These are phyloP conservation scores for Candida pseudoglaebosa DNA, from an alignment of 805 yeast species.

Conservation along the genomic window DNA sequence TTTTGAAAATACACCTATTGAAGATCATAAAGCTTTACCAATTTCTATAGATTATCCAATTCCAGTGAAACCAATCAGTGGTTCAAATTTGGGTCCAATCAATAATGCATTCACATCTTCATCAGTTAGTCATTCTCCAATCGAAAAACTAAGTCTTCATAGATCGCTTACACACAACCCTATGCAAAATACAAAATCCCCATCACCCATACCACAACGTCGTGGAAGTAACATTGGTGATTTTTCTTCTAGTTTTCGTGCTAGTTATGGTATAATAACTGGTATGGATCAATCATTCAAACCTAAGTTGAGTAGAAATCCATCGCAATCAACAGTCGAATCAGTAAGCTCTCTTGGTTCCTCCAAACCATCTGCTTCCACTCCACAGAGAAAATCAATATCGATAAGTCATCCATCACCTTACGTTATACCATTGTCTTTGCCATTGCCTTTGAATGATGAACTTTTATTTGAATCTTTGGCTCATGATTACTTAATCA, in stretches of 20 bases:
- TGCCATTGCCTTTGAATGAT: slow-evolving; percentile 44
- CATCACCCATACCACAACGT: slow-evolving; percentile 16
- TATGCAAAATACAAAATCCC: slow-evolving; percentile 10
- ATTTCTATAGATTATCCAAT: slow-evolving; percentile 3
- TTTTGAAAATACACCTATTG: slow-evolving; percentile 5
- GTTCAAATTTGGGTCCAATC: slow-evolving; percentile 15
- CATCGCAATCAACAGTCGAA: slow-evolving; percentile 35
- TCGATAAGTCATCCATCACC: slow-evolving; percentile 24
- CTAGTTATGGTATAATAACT: background rate
- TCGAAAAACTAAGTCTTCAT: slow-evolving; percentile 18
- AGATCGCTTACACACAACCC: slow-evolving; percentile 17
- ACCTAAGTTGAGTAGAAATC: slow-evolving; percentile 29
- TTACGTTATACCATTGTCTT: slow-evolving; percentile 36
- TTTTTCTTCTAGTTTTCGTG: slow-evolving; percentile 2
- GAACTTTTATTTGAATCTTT: slow-evolving; percentile 43
- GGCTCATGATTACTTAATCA: slow-evolving; percentile 45
- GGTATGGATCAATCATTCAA: slow-evolving; percentile 9
- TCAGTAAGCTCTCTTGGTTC: slow-evolving; percentile 20
- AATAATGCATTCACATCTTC: slow-evolving; percentile 7
- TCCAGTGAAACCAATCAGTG: slow-evolving; percentile 6
- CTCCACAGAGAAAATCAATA: slow-evolving; percentile 9
- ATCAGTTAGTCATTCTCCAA: slow-evolving; percentile 13
- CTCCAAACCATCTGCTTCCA: slow-evolving; percentile 7
- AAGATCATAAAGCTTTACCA: slow-evolving; percentile 1
- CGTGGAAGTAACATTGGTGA: slow-evolving; percentile 5